Conservation (phyloP, 2,329 filamentous ascomycete genomes). For the Aschersonia sp. region DNA sequence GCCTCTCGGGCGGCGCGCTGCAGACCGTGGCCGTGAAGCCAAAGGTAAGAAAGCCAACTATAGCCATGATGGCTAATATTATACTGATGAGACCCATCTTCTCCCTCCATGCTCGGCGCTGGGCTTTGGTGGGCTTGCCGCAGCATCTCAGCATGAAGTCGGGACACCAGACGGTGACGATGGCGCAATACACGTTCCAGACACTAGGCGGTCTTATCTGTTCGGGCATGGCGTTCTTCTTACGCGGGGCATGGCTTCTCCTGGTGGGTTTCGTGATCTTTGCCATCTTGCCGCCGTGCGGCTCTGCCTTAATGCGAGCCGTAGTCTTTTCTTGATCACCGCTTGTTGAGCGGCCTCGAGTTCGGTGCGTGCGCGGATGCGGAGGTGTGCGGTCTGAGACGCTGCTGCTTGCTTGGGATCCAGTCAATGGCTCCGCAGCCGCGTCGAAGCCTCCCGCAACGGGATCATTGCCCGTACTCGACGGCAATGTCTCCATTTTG, state of each 20-base stretch:
- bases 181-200: constrained; percentile 91
- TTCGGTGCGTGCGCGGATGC: constrained; percentile 14
- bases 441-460: constrained; percentile 66
- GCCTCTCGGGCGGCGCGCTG: constrained; percentile 51
- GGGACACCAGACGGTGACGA: constrained; percentile 90
- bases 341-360: constrained; percentile 18
- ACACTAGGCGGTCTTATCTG: constrained; percentile 67
- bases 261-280: constrained; percentile 45
- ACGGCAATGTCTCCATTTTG: constrained; percentile 81
- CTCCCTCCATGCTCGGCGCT: constrained; percentile 89
- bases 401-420: constrained; percentile 29
- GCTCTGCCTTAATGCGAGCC: constrained; percentile 14
- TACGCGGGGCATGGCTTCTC: constrained; percentile 27
- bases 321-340: constrained; percentile 18
- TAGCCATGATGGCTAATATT: constrained; percentile 72
- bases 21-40: constrained; percentile 89
- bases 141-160: constrained; percentile 74
- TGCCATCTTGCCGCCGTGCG: constrained; percentile 33
- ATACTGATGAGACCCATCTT: constrained; percentile 96
- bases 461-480: constrained; percentile 83
- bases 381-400: constrained; percentile 26
- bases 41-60: constrained; percentile 92
- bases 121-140: constrained; percentile 70
- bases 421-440: constrained; percentile 37
- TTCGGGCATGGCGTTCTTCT: constrained; percentile 40